Conservation (phyloP, 1,284 basidiomycete species). For the Coniferiporia weirii region DNA sequence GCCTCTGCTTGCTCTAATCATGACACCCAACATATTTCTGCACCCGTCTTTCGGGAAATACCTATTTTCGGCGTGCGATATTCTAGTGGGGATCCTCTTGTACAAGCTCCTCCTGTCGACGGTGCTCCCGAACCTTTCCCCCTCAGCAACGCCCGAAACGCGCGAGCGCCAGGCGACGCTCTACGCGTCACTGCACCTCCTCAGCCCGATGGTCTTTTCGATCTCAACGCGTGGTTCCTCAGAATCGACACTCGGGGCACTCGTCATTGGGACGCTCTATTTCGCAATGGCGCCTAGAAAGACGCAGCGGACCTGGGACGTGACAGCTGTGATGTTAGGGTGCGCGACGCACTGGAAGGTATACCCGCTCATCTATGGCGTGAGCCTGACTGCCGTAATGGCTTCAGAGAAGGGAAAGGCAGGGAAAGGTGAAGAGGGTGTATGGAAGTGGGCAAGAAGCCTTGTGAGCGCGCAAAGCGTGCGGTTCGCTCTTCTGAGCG, state of each 20-base stretch:
- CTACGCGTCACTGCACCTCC: conserved; percentile 64
- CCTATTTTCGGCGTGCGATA: conserved; percentile 82
- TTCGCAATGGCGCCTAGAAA: conserved; percentile 41
- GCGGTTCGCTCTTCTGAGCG: conserved; percentile 66
- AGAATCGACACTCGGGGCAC: conserved; percentile 80
- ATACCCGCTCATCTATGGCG: conserved; percentile 89
- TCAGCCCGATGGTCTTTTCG: conserved; percentile 93
- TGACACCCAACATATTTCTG: conserved; percentile 76
- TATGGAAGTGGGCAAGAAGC: conserved; percentile 26
- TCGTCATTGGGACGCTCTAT: conserved; percentile 76
- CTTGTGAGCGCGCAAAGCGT: conserved; percentile 55
- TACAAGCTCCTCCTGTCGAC: conserved; percentile 58
- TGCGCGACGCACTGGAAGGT: conserved; percentile 91
- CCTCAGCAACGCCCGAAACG: conserved; percentile 1
- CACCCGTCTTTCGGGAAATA: conserved; percentile 88
- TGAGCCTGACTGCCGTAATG: conserved; percentile 69
- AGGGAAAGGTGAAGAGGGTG: conserved; percentile 17
- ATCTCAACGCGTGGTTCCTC: conserved; percentile 96
- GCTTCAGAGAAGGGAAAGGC: conserved; percentile 28
- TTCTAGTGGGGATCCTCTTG: conserved; percentile 78
- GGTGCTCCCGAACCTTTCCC: conserved; percentile 29
- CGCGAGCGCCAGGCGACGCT: conserved; percentile 38
- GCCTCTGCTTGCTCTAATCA: conserved; percentile 79
- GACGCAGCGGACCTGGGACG: conserved; percentile 37
- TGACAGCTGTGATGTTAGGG: conserved; percentile 69